Evolutionary conservation across 371 early-diverging fungal genomes (phyloP).

Genomic region (Actinomucor elegans): DNA sequence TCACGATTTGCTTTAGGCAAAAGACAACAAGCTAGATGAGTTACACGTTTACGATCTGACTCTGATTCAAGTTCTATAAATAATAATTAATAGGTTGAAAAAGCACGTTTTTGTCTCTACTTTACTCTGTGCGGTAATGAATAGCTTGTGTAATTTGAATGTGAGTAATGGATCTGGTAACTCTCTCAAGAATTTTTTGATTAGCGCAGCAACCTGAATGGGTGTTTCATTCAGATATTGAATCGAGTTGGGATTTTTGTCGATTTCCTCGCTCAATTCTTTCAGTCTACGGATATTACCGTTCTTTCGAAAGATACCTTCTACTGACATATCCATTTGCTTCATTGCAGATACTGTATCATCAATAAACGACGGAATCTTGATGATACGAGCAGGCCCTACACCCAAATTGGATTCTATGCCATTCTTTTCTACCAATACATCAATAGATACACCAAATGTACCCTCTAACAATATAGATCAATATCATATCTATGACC

Average conservation of each 20-base stretch:
- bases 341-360: slow-evolving; percentile 74
- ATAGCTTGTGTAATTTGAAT: slow-evolving; percentile 82
- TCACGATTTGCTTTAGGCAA: slow-evolving; percentile 92
- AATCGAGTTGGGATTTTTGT: slow-evolving; percentile 72
- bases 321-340: slow-evolving; percentile 82
- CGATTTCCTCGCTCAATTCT: slow-evolving; percentile 76
- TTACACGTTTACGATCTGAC: slow-evolving; percentile 58
- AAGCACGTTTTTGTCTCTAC: too few relatives aligned
- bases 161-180: slow-evolving; percentile 94
- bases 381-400: slow-evolving; percentile 67
- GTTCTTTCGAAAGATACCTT: slow-evolving; percentile 96
- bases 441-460: slow-evolving; percentile 91
- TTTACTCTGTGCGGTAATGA: slow-evolving; percentile 78
- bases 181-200: slow-evolving; percentile 93
- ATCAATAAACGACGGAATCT: slow-evolving; percentile 87
- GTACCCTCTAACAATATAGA: slow-evolving; percentile 55
- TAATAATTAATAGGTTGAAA: background rate
- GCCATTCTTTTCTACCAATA: slow-evolving; percentile 81
- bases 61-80: slow-evolving; percentile 54
- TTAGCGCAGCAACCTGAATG: slow-evolving; percentile 89
- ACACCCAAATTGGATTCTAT: slow-evolving; percentile 82
- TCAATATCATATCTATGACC: background rate
- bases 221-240: slow-evolving; percentile 69
- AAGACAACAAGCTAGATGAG: slow-evolving; percentile 82
- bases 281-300: slow-evolving; percentile 91